These are phyloP conservation scores for Pichia sp. DNA, from an alignment of 1,139 yeast species.

Conservation along the genomic window DNA sequence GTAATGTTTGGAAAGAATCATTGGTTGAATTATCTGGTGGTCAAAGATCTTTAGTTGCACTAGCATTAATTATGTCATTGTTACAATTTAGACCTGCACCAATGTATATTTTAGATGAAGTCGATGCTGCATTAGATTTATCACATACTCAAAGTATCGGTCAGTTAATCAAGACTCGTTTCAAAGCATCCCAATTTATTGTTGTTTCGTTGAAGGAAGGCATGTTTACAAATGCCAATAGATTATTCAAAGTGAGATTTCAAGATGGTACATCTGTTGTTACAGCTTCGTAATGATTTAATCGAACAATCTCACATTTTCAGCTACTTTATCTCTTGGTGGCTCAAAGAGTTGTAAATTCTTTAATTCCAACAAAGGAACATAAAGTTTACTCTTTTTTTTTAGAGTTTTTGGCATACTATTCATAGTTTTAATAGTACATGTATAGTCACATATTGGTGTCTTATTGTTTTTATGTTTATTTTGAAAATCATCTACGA, in stretches of 20 bases:
- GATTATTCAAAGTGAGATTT: conserved; percentile 87
- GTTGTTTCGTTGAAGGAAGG: conserved; percentile 97
- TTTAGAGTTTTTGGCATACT: background rate
- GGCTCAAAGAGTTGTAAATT: background rate
- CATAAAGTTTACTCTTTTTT: background rate
- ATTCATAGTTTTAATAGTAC: background rate
- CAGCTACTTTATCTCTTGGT: too few species aligned
- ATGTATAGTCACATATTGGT: background rate
- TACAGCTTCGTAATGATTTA: conserved; percentile 36
- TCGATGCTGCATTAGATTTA: conserved; percentile 95
- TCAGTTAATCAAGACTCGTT: conserved; percentile 87
- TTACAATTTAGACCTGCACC: conserved; percentile 97
- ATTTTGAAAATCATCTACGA: background rate
- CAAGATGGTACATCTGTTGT: conserved; percentile 97
- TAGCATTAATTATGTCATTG: conserved; percentile 89
- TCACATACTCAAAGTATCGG: conserved; percentile 98
- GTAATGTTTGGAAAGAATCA: conserved; percentile 93
- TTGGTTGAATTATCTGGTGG: conserved; percentile 96
- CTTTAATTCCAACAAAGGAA: background rate
- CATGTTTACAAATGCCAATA: conserved; percentile 94
- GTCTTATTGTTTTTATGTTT: background rate
- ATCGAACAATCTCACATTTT: too few species aligned
- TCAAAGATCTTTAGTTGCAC: conserved; percentile 87
- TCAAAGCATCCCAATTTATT: conserved; percentile 92
- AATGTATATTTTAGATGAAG: conserved; percentile 96